Evolutionary conservation across 108 stramenopile genomes (phyloP), one percentile per base, ranked within the genome.

Genomic region (Chaetoceros tenuissimus): DNA sequence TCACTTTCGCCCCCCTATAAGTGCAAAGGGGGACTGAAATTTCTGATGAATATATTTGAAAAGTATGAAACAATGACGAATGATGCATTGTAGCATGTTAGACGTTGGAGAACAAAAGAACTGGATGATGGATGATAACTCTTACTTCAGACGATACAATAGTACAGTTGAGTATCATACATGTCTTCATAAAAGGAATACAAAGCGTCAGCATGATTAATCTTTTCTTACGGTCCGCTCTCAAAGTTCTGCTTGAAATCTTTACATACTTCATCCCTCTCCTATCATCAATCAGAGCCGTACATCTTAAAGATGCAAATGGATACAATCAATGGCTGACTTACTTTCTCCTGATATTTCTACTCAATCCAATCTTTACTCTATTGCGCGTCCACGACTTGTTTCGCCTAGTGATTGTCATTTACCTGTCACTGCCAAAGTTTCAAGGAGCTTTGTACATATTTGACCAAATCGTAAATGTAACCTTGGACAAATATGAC

Each of bases 301-400:
- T 40, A 13, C 34, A 40, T 40, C 34, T 10, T 40, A 40, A 40
- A 13, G 34, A 40, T 13, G 8, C 13, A 40, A 5, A 40, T 5
- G 34, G 8, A 40, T 40, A 40, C 13, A 5, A 40, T 10, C 34
- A 40, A 13, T 40, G 34, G 34, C 34, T 40, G 13, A 40, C 34
- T 40, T 40, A 40, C 34, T 40, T 40, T 40, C 34, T 40, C 34
- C 34, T 40, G 34, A 40, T 40, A 40, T 40, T 40, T 40, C 34
- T 40, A 10, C 34, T 40, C 13, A 5, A 40, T 40, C 34, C 34
- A 13, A 40, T 40, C 5, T 40, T 5, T 13, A 13, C 34, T 13
- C 5, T 40, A 10, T 40, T 40, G 34, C 5, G 34, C 8, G 13
- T 40, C 5, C 34, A 40, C 34, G 13, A 40, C 5, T 40, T 40